Evolutionary conservation across 2,329 filamentous ascomycete species (phyloP), one percentile per base, ranked within the genome.

Genomic region (Colletotrichum melonis): DNA sequence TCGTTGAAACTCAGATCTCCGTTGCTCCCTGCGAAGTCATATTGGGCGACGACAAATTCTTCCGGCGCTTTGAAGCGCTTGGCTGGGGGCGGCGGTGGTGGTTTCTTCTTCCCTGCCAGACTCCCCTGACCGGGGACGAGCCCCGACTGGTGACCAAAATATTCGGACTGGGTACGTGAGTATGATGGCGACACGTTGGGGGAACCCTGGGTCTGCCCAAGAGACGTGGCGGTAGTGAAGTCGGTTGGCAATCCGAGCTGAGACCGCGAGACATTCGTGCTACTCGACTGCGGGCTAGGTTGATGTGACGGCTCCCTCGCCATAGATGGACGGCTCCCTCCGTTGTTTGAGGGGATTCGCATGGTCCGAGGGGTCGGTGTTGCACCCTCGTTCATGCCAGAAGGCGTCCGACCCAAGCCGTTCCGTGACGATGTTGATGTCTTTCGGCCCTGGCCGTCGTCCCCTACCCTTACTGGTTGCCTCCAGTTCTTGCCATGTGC

Each of bases 1-100:
- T 95, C 93, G 35, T 86, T 86, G 79, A 97, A 97, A 2, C 88
- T 88, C 64, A 97, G 80, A 80, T 97, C 94, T 0, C 93, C 93
- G 7, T 88, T 89, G 78, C 95, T 91, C 0, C 92, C 93, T 1
- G 87, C 86, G 79, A 95, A 97, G 76, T 93, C 88, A 81, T 94
- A 97, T 78, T 94, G 85, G 8, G 94, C 94, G 12, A 92, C 91
- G 26, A 94, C 92, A 76, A 86, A 94, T 76, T 87, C 88, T 67
- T 84, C 84, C 30, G 79, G 73, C 16, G 83, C 82, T 76, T 87
- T 85, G 69, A 87, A 83, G 69, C 89, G 87, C 82, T 93, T 92
- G 2, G 89, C 87, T 22, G 89, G 89, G 0, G 93, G 92, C 0
- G 94, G 94, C 0, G 93, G 93, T 0, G 93, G 93, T 1, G 91